Evolutionary conservation across 176 grass and related monocot genomes (phyloP).

Genomic region (Miscanthus lutarioriparius): DNA sequence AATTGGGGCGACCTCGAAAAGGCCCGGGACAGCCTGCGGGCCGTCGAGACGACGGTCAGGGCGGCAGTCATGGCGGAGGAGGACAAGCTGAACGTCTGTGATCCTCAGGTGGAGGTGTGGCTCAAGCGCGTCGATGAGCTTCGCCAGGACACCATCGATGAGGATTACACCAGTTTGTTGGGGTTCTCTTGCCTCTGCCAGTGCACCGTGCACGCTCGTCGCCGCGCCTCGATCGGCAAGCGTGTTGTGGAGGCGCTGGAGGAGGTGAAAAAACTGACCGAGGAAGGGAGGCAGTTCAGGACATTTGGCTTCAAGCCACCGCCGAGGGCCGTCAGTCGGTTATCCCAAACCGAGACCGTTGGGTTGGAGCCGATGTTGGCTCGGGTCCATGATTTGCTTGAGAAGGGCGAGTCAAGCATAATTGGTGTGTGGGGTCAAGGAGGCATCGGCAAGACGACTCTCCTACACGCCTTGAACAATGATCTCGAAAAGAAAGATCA

Average conservation of each 20-base stretch:
- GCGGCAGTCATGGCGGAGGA: not conserved
- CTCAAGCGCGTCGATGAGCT: constrained; percentile 40
- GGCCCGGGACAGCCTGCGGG: constrained; percentile 10
- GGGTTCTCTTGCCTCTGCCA: constrained; percentile 31
- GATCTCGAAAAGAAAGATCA: constrained; percentile 27
- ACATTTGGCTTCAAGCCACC: constrained; percentile 34
- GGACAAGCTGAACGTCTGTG: constrained; percentile 41
- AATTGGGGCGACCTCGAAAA: constrained; percentile 40
- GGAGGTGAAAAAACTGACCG: constrained; percentile 32
- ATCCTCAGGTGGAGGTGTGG: constrained; percentile 53
- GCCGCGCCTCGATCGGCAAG: constrained; percentile 38
- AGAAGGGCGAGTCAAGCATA: constrained; percentile 42
- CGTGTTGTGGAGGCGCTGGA: constrained; percentile 34
- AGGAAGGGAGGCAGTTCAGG: constrained; percentile 31
- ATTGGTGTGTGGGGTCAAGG: constrained; percentile 71
- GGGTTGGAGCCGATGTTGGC: constrained; percentile 49
- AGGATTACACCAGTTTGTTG: constrained; percentile 25
- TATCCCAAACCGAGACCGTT: constrained; percentile 31
- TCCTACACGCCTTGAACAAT: constrained; percentile 73
- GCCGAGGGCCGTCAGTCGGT: constrained; percentile 19
- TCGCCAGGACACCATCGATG: constrained; percentile 16
- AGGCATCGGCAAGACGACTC: constrained; percentile 74
- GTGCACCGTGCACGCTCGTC: constrained; percentile 42
- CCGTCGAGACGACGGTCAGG: constrained; percentile 16
- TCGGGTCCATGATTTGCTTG: constrained; percentile 32